Evolutionary conservation across 306 rosid species (phyloP).

Genomic region (Lathyrus oleraceus): DNA sequence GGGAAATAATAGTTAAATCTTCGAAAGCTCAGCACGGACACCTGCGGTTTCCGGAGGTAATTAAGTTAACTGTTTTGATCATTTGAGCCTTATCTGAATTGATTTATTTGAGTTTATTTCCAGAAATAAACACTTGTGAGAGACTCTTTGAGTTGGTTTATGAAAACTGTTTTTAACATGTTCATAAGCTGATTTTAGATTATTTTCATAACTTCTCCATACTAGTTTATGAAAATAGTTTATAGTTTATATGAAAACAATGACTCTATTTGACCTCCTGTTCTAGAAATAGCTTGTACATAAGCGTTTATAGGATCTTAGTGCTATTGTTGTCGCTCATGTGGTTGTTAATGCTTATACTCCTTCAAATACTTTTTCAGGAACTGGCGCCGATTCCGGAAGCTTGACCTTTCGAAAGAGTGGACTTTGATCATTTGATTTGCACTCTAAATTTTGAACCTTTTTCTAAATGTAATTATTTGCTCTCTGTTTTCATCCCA

Average conservation of each 20-base stretch:
- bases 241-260: too few species aligned
- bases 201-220: too few species aligned
- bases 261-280: too few species aligned
- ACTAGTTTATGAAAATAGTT: too few species aligned
- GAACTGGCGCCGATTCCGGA: slow-evolving; percentile 73
- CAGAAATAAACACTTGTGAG: too few species aligned
- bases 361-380: slow-evolving; percentile 49
- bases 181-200: too few species aligned
- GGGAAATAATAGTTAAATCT: slow-evolving; percentile 63
- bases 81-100: not conserved
- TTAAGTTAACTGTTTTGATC: slow-evolving; percentile 28
- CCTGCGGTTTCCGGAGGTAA: slow-evolving; percentile 67
- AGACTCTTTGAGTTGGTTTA: too few species aligned
- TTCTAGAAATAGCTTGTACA: too few species aligned
- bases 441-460: slow-evolving; percentile 27
- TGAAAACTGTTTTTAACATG: too few species aligned
- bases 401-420: slow-evolving; percentile 45
- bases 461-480: slow-evolving; percentile 19
- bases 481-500: slow-evolving; percentile 14
- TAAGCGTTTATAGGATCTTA: not conserved
- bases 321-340: slow-evolving; percentile 10
- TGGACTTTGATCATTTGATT: slow-evolving; percentile 26
- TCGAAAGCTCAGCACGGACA: slow-evolving; percentile 48
- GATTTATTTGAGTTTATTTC: too few species aligned
- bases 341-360: slow-evolving; percentile 22